Conservation (phyloP, 768 basidiomycete genomes). For the Boletus subcaerulescens region DNA sequence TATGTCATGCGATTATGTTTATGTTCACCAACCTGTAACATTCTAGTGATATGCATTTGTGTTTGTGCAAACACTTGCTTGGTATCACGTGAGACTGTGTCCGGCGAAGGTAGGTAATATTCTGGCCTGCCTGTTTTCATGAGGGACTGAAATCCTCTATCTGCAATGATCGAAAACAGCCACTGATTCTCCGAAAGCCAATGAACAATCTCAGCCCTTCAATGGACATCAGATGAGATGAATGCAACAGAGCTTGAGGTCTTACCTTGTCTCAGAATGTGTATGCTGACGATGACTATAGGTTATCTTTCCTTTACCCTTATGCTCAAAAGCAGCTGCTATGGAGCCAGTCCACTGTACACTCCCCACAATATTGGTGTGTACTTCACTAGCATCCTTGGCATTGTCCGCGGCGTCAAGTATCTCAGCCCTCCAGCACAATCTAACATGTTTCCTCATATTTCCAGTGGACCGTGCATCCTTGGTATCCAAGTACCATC, state of each 20-base stretch:
- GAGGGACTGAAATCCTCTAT: neutral
- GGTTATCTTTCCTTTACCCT: too few relatives aligned
- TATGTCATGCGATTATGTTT: too few relatives aligned
- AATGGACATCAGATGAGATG: neutral
- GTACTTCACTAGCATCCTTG: too few relatives aligned
- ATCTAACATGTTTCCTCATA: too few relatives aligned
- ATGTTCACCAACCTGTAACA: neutral
- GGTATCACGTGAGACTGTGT: neutral
- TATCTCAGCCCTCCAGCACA: too few relatives aligned
- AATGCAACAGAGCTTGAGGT: too few relatives aligned
- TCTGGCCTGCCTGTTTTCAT: neutral
- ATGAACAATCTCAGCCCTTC: neutral
- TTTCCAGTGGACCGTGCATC: slow-evolving; percentile 33
- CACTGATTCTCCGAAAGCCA: neutral
- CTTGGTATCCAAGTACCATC: slow-evolving; percentile 21
- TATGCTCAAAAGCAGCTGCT: too few relatives aligned
- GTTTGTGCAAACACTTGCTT: neutral
- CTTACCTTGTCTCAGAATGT: too few relatives aligned
- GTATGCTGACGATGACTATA: too few relatives aligned
- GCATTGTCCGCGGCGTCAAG: too few relatives aligned
- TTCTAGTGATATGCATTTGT: neutral
- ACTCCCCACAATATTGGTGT: too few relatives aligned
- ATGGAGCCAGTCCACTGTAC: too few relatives aligned
- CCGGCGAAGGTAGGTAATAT: neutral
- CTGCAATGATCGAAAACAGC: neutral